A percentile compares a stretch with the other conserved stretches of the same genome.
Conservation (phyloP, 768 basidiomycete genomes). For the Cytidiella melzeri region DNA sequence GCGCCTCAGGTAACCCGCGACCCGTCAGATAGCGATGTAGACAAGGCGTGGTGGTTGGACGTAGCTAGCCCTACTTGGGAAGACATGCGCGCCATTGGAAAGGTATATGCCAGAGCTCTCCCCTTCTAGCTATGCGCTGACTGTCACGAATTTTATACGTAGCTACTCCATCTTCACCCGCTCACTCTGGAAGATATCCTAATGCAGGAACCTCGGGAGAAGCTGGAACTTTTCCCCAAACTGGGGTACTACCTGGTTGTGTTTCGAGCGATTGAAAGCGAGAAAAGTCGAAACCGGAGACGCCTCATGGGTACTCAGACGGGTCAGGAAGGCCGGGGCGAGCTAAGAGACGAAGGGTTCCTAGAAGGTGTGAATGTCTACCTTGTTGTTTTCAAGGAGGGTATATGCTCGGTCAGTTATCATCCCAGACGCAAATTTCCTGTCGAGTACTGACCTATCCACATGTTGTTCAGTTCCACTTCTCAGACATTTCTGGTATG, state of each 20-base stretch:
- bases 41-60: slow-evolving; percentile 86
- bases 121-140: not conserved
- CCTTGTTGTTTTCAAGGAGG: slow-evolving; percentile 82
- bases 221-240: slow-evolving; percentile 79
- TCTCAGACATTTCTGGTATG: slow-evolving; percentile 70
- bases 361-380: slow-evolving; percentile 84
- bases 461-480: slow-evolving; percentile 90
- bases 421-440: not conserved
- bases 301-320: slow-evolving; percentile 12
- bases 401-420: slow-evolving; percentile 64
- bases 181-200: slow-evolving; percentile 91
- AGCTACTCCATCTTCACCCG: slow-evolving; percentile 87
- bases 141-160: slow-evolving; percentile 1
- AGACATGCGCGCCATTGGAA: slow-evolving; percentile 81
- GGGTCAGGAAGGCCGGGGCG: not conserved
- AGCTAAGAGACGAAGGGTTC: slow-evolving; percentile 28
- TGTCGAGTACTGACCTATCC: not conserved
- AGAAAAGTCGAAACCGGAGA: slow-evolving; percentile 35
- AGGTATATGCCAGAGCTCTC: slow-evolving; percentile 41
- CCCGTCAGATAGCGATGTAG: slow-evolving; percentile 18
- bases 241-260: slow-evolving; percentile 92
- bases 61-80: slow-evolving; percentile 83
- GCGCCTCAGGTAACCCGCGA: not conserved
- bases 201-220: slow-evolving; percentile 87
- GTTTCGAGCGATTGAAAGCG: slow-evolving; percentile 73